Conservation (phyloP, 2,329 filamentous ascomycete genomes). For the Phialocephala subalpina region DNA sequence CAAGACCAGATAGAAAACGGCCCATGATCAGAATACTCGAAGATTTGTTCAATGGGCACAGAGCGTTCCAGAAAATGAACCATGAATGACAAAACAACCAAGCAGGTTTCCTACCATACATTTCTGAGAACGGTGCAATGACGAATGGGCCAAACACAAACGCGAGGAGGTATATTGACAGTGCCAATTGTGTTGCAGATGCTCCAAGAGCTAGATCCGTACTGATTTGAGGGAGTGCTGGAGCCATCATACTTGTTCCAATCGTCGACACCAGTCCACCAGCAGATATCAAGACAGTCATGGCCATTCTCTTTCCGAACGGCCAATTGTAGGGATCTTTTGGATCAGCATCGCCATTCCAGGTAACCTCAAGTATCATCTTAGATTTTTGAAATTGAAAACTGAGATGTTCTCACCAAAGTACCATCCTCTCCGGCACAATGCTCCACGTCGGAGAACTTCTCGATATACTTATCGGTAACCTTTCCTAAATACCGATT, state of each 20-base stretch:
- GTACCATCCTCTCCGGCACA: background rate
- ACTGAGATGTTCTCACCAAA: background rate
- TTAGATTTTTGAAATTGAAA: background rate
- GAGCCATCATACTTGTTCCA: slow-evolving; percentile 61
- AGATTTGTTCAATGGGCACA: slow-evolving; percentile 58
- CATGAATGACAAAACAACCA: slow-evolving; percentile 64
- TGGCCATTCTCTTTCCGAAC: slow-evolving; percentile 51
- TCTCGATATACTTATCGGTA: background rate
- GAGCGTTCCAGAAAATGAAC: slow-evolving; percentile 62
- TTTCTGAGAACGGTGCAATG: slow-evolving; percentile 70
- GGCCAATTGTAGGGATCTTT: slow-evolving; percentile 56
- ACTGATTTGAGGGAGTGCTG: slow-evolving; percentile 58
- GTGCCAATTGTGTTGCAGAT: slow-evolving; percentile 55
- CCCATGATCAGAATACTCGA: slow-evolving; percentile 63
- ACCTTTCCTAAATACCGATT: background rate
- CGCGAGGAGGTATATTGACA: slow-evolving; percentile 53
- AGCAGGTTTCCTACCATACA: slow-evolving; percentile 67
- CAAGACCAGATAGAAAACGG: slow-evolving; percentile 65
- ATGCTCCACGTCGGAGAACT: background rate
- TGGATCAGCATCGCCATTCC: slow-evolving; percentile 38
- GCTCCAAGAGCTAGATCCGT: slow-evolving; percentile 58
- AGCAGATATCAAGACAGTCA: slow-evolving; percentile 55
- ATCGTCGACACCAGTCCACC: slow-evolving; percentile 59
- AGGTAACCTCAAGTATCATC: background rate
- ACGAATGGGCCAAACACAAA: slow-evolving; percentile 56